Base-by-base conservation (phyloP, 139 green algal species). In the Coelastrella sp. region DNA sequence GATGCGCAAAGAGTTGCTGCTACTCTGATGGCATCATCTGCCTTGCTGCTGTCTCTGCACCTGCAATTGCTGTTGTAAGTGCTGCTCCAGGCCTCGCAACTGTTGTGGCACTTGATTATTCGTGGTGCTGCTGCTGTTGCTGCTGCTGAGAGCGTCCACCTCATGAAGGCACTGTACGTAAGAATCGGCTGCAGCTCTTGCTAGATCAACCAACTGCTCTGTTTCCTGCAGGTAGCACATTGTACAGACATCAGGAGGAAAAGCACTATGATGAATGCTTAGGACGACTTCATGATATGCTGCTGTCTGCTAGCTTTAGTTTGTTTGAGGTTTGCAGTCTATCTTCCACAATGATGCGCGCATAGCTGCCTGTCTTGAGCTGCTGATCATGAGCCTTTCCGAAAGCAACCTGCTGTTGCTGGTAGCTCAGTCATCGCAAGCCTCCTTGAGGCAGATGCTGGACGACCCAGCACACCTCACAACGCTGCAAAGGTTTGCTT, bases 61-160 rank as follows among this genome's bases (percentile, higher is more conserved):
- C 78, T 84, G 60, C 41, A 84, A 38, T 13, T 66, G 78, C 27
- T 84, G 23, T n/a, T 53, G 21, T 25, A 84, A 60, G 40, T 75
- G 60, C 41, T 43, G 40, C 41, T 84, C 78, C 41, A 75, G n/a
- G 6, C 25, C 35, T 17, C 60, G 78, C 78, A 84, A 53, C 60
- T 84, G 78, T 40, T 74, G 37, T 19, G 78, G 78, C 19, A 51
- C 78, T n/a, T n/a, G n/a, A 32, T 60, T 60, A 50, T 76, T 60
- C 27, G 32, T 17, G 7, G 59, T 25, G 27, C 35, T 76, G 60
- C 62, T 25, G 27, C 35, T 76, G 60, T 41, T 75, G 60, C 53
- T 63, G 78, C 15, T 51, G 3, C n/a, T 45, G 19, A 84, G 60
- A 8, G n/a, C 17, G 5, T 32, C 40, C 0, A 84, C 38, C 25